Conservation (phyloP, 2,329 filamentous ascomycete species). For the Neopestalotiopsis sp. region DNA sequence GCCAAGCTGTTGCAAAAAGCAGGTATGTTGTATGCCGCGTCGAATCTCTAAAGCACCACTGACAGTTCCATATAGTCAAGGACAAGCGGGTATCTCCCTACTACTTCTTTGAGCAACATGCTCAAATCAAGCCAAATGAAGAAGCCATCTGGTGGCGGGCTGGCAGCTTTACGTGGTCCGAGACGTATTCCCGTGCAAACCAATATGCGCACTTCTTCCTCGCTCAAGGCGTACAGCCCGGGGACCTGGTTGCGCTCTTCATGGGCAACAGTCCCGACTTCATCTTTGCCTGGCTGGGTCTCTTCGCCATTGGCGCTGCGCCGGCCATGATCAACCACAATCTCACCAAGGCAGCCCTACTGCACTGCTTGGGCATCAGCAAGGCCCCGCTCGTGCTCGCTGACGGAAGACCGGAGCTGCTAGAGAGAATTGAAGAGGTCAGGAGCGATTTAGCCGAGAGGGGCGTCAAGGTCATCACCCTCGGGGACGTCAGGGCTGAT, state of each 20-base stretch:
- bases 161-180: conserved; percentile 63
- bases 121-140: conserved; percentile 54
- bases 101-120: conserved; percentile 68
- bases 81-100: conserved; percentile 64
- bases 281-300: conserved; percentile 67
- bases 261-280: conserved; percentile 73
- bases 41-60: conserved; percentile 14
- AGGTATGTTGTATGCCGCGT: conserved; percentile 41
- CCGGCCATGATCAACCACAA: conserved; percentile 77
- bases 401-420: conserved; percentile 59
- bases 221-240: conserved; percentile 60
- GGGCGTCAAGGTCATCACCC: conserved; percentile 60
- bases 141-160: conserved; percentile 72
- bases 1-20: conserved; percentile 53
- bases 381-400: conserved; percentile 62
- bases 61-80: conserved; percentile 41
- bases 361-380: conserved; percentile 69
- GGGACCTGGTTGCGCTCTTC: conserved; percentile 69
- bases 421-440: conserved; percentile 63
- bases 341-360: conserved; percentile 64
- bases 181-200: conserved; percentile 60
- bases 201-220: conserved; percentile 69
- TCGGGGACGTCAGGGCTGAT: conserved; percentile 54
- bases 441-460: conserved; percentile 52
- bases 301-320: conserved; percentile 70